Evolutionary conservation across 2,329 filamentous ascomycete genomes (phyloP).

Genomic region (Cordyceps javanica): DNA sequence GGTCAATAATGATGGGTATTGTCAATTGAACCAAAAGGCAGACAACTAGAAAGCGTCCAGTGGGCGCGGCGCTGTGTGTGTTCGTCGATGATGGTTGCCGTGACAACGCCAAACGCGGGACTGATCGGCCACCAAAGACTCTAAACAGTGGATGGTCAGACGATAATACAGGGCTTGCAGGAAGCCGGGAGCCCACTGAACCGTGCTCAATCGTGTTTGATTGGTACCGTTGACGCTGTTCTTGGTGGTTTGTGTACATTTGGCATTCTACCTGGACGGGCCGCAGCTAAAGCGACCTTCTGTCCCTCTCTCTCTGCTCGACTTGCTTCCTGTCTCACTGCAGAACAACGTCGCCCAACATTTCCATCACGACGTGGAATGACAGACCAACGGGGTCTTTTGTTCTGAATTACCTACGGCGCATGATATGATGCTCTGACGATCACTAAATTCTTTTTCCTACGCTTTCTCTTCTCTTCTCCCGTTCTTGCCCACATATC

Average conservation of each 20-base stretch:
- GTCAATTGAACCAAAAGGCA: background rate
- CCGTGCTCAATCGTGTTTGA: background rate
- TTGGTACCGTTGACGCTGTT: background rate
- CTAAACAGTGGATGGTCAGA: conserved; percentile 1
- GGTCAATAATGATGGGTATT: background rate
- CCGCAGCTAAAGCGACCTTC: background rate
- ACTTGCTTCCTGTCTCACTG: background rate
- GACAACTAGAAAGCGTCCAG: background rate
- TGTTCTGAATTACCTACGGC: background rate
- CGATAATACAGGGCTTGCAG: background rate
- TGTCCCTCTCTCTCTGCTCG: background rate
- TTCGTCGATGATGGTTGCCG: conserved; percentile 4
- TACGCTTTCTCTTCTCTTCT: background rate
- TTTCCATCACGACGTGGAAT: conserved; percentile 6
- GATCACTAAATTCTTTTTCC: background rate
- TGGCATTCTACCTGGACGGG: background rate
- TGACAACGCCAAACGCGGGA: conserved; percentile 9
- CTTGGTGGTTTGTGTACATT: conserved; percentile 5
- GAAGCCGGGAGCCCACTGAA: background rate
- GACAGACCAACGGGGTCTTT: background rate
- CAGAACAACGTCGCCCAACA: conserved; percentile 5
- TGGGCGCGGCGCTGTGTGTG: background rate
- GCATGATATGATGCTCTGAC: conserved; percentile 13
- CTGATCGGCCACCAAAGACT: background rate
- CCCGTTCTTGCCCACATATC: background rate